Conservation (phyloP, 2,329 filamentous ascomycete species). For the Trichoderma endophyticum region DNA sequence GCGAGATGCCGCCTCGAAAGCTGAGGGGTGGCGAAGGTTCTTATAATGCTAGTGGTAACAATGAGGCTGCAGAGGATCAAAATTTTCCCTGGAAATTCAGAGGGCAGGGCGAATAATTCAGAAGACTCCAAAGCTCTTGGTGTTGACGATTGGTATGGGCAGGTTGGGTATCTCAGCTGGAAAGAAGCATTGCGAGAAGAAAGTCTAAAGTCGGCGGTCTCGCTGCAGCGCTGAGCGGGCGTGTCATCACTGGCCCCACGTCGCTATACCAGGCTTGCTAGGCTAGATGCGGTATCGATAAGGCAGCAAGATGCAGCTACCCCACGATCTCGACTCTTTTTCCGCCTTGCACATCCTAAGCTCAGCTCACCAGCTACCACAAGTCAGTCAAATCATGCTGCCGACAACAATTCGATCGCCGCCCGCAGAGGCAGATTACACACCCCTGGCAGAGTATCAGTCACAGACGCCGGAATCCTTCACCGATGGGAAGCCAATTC, state of each 20-base stretch:
- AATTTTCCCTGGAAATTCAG: neutral
- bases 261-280: neutral
- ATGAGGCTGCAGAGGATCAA: neutral
- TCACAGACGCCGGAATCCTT: conserved; percentile 70
- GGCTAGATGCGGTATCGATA: conserved; percentile 16
- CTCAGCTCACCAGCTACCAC: neutral
- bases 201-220: neutral
- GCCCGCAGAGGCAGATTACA: conserved; percentile 59
- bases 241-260: conserved; percentile 18
- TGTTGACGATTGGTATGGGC: neutral
- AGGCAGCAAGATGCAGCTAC: conserved; percentile 18
- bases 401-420: conserved; percentile 55
- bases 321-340: conserved; percentile 17
- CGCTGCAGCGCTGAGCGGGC: neutral
- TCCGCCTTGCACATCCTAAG: neutral
- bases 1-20: neutral
- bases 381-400: conserved; percentile 34
- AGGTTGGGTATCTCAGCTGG: neutral
- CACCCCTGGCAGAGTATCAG: conserved; percentile 65
- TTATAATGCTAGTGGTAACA: neutral
- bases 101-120: neutral
- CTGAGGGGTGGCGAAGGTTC: neutral
- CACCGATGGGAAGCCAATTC: conserved; percentile 66
- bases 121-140: neutral
- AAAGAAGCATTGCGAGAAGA: neutral